Percentiles rank a stretch among this genome's conserved stretches.
Evolutionary conservation across 306 rosid species (phyloP).

Genomic region (Hippophae tibetana): DNA sequence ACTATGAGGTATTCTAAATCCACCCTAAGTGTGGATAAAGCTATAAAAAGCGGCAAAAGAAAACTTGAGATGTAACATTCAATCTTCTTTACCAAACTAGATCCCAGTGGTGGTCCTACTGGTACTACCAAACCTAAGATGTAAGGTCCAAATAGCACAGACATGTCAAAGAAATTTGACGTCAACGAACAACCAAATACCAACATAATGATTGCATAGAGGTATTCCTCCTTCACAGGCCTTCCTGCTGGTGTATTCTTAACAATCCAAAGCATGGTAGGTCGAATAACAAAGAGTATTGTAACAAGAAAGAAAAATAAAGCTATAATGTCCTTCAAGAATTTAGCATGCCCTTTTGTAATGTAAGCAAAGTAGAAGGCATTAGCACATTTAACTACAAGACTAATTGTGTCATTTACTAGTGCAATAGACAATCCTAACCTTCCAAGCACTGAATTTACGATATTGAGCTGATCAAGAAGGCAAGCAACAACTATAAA

Average conservation of each 20-base stretch:
- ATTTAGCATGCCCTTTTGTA: background rate
- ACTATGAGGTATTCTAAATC: no score
- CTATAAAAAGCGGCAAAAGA: conserved; percentile 49
- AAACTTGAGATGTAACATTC: conserved; percentile 36
- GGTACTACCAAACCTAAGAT: conserved; percentile 57
- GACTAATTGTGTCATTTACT: conserved; percentile 31
- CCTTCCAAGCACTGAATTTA: conserved; percentile 58
- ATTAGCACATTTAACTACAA: no score
- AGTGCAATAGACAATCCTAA: conserved; percentile 41
- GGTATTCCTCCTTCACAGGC: conserved; percentile 35
- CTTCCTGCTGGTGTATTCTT: conserved; percentile 54
- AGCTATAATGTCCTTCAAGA: background rate
- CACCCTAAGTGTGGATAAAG: background rate
- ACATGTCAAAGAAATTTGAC: conserved; percentile 19
- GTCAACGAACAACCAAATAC: conserved; percentile 20
- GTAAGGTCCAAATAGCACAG: conserved; percentile 37
- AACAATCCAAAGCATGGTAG: conserved; percentile 48
- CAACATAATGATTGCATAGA: conserved; percentile 22
- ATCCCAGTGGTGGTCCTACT: conserved; percentile 64
- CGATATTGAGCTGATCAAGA: conserved; percentile 42
- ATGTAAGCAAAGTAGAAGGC: background rate
- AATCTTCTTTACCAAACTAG: conserved; percentile 41
- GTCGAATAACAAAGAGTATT: conserved; percentile 29
- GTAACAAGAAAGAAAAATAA: background rate
- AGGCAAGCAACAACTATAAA: conserved; percentile 38